Conservation (phyloP, 2,329 filamentous ascomycete species). For the Penicillium thymicola region DNA sequence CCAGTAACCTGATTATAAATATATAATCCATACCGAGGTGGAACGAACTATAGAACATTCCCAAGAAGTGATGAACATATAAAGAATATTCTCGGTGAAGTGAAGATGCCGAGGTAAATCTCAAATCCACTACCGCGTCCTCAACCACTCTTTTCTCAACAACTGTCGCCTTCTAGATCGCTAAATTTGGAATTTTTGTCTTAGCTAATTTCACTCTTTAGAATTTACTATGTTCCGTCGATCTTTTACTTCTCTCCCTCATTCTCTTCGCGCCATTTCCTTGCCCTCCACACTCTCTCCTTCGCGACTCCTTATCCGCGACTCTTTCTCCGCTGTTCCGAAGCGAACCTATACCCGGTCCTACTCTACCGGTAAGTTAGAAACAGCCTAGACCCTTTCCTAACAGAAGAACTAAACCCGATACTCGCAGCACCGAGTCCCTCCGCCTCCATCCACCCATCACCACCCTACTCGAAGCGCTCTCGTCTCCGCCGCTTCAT, state of each 20-base stretch:
- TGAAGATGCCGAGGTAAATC: conserved; percentile 15
- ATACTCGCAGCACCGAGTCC: conserved; percentile 4
- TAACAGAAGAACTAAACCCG: neutral
- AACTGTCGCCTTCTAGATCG: conserved; percentile 8
- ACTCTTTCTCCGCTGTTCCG: neutral
- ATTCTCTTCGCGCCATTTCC: conserved; percentile 16
- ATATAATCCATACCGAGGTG: neutral
- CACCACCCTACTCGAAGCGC: conserved; percentile 17
- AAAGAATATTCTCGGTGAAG: neutral
- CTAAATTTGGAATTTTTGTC: neutral
- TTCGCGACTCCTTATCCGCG: conserved; percentile 5
- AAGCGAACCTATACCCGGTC: neutral
- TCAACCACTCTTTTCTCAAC: conserved; percentile 12
- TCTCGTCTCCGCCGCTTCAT: conserved; percentile 35
- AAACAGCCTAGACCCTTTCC: neutral
- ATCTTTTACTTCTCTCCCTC: conserved; percentile 1
- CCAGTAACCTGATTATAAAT: neutral
- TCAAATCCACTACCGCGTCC: neutral
- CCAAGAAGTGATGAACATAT: neutral
- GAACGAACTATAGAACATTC: too few relatives aligned
- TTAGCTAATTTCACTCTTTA: neutral
- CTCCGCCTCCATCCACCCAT: conserved; percentile 2
- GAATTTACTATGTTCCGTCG: conserved; percentile 11
- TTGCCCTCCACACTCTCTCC: conserved; percentile 14
- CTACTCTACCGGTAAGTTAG: conserved; percentile 12